A percentile compares a stretch with the other conserved stretches of the same genome.
phyloP scores from a whole-genome alignment of 2,329 filamentous ascomycete species.

The Aureobasidium uvarum region DNA sequence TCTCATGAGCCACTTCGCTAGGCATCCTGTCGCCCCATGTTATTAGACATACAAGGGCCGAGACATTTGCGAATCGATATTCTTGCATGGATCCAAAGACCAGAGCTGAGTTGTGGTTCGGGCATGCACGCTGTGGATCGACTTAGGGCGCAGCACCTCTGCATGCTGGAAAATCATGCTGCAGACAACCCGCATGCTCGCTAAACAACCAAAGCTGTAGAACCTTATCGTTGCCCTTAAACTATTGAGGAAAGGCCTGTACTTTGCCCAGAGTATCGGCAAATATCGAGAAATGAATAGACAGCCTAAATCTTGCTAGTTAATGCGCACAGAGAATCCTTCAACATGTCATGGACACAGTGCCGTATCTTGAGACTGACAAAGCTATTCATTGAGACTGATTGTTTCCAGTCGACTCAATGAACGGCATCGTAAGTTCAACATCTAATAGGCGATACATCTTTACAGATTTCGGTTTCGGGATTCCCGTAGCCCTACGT shows the following conservation, averaged over 20 bases:
- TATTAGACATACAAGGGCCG: background rate
- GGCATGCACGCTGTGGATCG: constrained; percentile 2
- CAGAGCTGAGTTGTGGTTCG: background rate
- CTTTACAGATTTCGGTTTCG: background rate
- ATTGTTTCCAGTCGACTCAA: background rate
- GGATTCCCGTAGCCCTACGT: background rate
- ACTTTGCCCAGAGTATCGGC: background rate
- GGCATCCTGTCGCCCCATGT: background rate
- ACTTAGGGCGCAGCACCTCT: background rate
- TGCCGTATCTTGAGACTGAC: background rate
- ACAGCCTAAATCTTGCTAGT: background rate
- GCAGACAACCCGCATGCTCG: constrained; percentile 6
- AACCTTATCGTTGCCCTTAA: constrained; percentile 7
- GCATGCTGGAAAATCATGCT: background rate
- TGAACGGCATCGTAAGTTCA: background rate
- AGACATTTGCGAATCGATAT: background rate
- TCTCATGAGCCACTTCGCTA: background rate
- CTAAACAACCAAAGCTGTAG: background rate
- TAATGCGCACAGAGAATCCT: background rate
- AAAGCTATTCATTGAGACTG: background rate
- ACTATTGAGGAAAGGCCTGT: background rate
- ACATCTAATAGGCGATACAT: background rate
- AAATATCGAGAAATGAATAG: constrained; percentile 4
- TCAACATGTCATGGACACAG: background rate
- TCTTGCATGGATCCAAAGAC: background rate